Percentiles rank a stretch among this genome's conserved stretches.
Evolutionary conservation across 441 rosid genomes (phyloP).

Genomic region (Bocquillonia castaneifolia): DNA sequence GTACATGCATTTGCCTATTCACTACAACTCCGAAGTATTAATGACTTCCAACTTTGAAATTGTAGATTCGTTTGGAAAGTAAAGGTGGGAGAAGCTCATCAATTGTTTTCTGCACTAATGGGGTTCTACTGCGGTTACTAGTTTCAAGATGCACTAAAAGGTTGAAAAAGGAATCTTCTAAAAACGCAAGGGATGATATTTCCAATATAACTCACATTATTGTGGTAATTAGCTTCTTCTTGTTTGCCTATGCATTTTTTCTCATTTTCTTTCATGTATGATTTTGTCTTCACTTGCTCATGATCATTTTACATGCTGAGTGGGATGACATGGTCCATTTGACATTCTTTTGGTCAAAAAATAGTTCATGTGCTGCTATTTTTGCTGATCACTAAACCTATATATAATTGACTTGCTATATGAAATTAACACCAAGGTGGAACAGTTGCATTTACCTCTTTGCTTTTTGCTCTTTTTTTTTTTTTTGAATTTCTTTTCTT

Average conservation of each 20-base stretch:
- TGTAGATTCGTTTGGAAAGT: constrained; percentile 83
- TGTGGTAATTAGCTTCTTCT: constrained; percentile 52
- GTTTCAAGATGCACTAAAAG: constrained; percentile 50
- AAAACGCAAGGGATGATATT: constrained; percentile 31
- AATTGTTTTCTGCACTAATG: constrained; percentile 94
- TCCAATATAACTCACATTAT: constrained; percentile 84
- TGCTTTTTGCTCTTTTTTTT: neutral
- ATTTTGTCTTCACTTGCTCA: neutral
- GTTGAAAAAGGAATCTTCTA: constrained; percentile 31
- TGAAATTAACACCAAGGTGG: neutral
- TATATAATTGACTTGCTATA: neutral
- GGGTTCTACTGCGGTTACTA: constrained; percentile 75
- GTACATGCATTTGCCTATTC: neutral
- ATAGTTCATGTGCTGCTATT: neutral
- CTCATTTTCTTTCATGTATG: neutral
- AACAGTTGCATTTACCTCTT: neutral
- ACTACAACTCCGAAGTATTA: neutral
- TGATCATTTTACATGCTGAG: neutral
- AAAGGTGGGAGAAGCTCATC: constrained; percentile 87
- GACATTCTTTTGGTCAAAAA: neutral
- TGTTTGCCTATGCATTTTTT: neutral
- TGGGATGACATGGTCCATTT: constrained; percentile 4
- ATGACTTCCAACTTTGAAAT: constrained; percentile 7
- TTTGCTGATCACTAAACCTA: neutral
- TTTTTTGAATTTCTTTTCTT: no score